Evolutionary conservation across 2,329 filamentous ascomycete genomes (phyloP).

Genomic region (Clonostachys solani): DNA sequence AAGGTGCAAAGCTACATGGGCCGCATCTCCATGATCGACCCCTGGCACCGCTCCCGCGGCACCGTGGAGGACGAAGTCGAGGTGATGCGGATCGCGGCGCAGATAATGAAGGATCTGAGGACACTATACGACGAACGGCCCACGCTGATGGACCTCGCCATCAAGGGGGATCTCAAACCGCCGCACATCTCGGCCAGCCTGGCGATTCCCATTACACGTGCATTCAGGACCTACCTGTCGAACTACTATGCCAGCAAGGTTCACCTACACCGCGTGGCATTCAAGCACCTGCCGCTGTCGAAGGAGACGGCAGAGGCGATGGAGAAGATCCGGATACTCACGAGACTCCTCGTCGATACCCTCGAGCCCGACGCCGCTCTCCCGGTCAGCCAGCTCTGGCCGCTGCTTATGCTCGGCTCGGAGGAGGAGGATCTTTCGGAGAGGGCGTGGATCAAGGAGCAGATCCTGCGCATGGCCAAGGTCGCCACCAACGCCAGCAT

Average conservation of each 20-base stretch:
- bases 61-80: constrained; percentile 55
- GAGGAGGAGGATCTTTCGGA: constrained; percentile 46
- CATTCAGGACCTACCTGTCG: constrained; percentile 49
- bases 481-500: constrained; percentile 37
- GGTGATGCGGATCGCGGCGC: constrained; percentile 47
- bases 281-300: constrained; percentile 47
- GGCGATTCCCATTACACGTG: constrained; percentile 43
- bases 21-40: constrained; percentile 50
- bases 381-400: constrained; percentile 54
- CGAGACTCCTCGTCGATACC: constrained; percentile 33
- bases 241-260: constrained; percentile 54
- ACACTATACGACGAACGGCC: constrained; percentile 44
- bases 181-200: constrained; percentile 43
- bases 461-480: constrained; percentile 42
- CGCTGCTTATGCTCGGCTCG: constrained; percentile 48
- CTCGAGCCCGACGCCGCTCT: constrained; percentile 36
- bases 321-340: constrained; percentile 39
- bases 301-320: constrained; percentile 41
- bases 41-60: constrained; percentile 49
- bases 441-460: constrained; percentile 43
- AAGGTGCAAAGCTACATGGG: constrained; percentile 55
- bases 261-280: constrained; percentile 52
- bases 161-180: constrained; percentile 42
- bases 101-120: constrained; percentile 44
- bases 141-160: constrained; percentile 50